Conservation (phyloP, 2,329 filamentous ascomycete species). For the Epichloe gansuensis region DNA sequence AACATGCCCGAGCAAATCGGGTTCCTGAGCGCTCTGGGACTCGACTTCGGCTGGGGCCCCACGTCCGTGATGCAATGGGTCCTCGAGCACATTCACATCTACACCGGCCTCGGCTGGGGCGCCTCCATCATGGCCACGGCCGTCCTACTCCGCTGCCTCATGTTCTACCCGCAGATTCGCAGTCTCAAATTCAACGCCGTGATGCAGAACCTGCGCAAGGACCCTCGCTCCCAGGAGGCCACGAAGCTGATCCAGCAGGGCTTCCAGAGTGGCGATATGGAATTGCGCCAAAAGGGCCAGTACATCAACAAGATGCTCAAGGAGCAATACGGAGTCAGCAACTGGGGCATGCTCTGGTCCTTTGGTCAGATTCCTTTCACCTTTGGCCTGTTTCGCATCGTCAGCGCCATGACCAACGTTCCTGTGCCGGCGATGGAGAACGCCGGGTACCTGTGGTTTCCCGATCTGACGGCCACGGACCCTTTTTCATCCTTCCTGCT, state of each 20-base stretch:
- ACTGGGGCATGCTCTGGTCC: conserved; percentile 24
- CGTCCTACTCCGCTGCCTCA: conserved; percentile 47
- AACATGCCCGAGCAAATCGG: conserved; percentile 65
- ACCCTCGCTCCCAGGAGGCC: conserved; percentile 38
- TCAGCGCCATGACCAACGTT: conserved; percentile 61
- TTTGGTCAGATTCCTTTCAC: conserved; percentile 51
- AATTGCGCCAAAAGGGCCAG: conserved; percentile 24
- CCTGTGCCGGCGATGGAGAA: conserved; percentile 69
- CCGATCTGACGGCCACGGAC: conserved; percentile 63
- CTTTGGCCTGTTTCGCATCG: conserved; percentile 67
- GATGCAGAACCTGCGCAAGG: conserved; percentile 42
- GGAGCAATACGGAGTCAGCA: conserved; percentile 23
- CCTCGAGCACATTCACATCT: conserved; percentile 75
- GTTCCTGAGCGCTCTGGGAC: conserved; percentile 68
- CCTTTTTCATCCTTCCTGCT: conserved; percentile 65
- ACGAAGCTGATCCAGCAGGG: conserved; percentile 39
- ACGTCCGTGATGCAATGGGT: conserved; percentile 61
- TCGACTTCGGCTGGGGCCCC: conserved; percentile 79
- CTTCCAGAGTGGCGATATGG: conserved; percentile 29
- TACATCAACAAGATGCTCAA: conserved; percentile 24
- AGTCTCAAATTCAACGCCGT: conserved; percentile 34
- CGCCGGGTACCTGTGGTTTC: conserved; percentile 66
- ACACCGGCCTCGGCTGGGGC: conserved; percentile 69
- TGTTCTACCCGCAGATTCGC: conserved; percentile 49
- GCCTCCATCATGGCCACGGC: conserved; percentile 56